Conservation (phyloP, 2,329 filamentous ascomycete species). For the Venturia carpophila region DNA sequence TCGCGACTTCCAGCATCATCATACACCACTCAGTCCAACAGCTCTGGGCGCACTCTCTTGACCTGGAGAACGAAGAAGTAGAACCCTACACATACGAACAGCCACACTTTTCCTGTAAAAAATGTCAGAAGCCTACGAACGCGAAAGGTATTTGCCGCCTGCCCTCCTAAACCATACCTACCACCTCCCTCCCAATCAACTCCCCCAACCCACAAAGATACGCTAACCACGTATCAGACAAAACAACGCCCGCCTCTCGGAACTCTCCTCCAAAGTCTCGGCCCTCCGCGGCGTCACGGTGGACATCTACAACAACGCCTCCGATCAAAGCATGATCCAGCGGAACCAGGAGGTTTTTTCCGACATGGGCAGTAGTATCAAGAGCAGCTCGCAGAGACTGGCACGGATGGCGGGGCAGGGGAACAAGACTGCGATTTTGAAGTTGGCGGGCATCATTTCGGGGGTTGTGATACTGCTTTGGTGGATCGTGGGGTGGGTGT, state of each 20-base stretch:
- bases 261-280: slow-evolving; percentile 83
- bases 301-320: slow-evolving; percentile 95
- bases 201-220: slow-evolving; percentile 16
- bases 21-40: background rate
- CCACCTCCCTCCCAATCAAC: slow-evolving; percentile 5
- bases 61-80: background rate
- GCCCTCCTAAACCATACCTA: background rate
- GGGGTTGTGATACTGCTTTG: slow-evolving; percentile 66
- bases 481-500: slow-evolving; percentile 37
- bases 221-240: slow-evolving; percentile 45
- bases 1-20: background rate
- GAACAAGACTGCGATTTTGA: slow-evolving; percentile 85
- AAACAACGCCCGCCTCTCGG: slow-evolving; percentile 90
- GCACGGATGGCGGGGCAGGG: slow-evolving; percentile 86
- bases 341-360: slow-evolving; percentile 79
- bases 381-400: slow-evolving; percentile 72
- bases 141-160: slow-evolving; percentile 45
- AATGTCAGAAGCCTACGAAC: slow-evolving; percentile 49
- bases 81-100: too few relatives aligned
- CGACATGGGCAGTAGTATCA: slow-evolving; percentile 71
- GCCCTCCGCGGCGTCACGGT: slow-evolving; percentile 89
- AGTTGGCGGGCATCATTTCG: slow-evolving; percentile 76
- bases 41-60: background rate
- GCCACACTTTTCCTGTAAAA: slow-evolving; percentile 5
- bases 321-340: slow-evolving; percentile 80